Percentiles rank a stretch among this genome's conserved stretches.
Conservation (phyloP, 2,329 filamentous ascomycete genomes). For the Bisporella sp. region DNA sequence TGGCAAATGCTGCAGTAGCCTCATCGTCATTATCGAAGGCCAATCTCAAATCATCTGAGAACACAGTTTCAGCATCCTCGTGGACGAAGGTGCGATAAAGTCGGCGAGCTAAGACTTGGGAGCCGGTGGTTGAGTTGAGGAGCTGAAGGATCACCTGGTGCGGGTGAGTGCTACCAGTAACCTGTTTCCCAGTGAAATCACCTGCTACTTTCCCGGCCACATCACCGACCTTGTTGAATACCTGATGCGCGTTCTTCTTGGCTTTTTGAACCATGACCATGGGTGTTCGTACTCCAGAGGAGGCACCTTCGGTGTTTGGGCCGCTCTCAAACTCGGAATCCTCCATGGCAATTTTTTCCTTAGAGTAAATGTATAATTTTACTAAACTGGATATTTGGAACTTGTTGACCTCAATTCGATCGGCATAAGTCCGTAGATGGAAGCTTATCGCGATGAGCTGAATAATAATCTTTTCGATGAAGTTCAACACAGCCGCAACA, state of each 20-base stretch:
- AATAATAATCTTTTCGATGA: constrained; percentile 87
- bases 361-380: constrained; percentile 59
- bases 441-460: constrained; percentile 93
- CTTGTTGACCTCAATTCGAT: constrained; percentile 87
- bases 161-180: constrained; percentile 66
- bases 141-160: constrained; percentile 78
- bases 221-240: constrained; percentile 74
- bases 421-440: constrained; percentile 82
- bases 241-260: constrained; percentile 67
- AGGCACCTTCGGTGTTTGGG: constrained; percentile 15
- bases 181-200: constrained; percentile 75
- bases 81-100: constrained; percentile 80
- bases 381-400: constrained; percentile 68
- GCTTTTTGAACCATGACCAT: constrained; percentile 61
- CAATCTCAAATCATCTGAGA: constrained; percentile 67
- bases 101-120: constrained; percentile 79
- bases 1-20: constrained; percentile 78
- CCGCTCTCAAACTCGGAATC: constrained; percentile 68
- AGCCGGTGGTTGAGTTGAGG: constrained; percentile 62
- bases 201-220: constrained; percentile 81
- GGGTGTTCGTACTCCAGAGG: constrained; percentile 56
- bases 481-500: constrained; percentile 71
- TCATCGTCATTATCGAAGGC: constrained; percentile 82
- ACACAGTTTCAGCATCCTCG: constrained; percentile 69
- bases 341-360: constrained; percentile 57